phyloP scores from a whole-genome alignment of 371 early-diverging fungal genomes.

The Syncephalastrum racemosum region DNA sequence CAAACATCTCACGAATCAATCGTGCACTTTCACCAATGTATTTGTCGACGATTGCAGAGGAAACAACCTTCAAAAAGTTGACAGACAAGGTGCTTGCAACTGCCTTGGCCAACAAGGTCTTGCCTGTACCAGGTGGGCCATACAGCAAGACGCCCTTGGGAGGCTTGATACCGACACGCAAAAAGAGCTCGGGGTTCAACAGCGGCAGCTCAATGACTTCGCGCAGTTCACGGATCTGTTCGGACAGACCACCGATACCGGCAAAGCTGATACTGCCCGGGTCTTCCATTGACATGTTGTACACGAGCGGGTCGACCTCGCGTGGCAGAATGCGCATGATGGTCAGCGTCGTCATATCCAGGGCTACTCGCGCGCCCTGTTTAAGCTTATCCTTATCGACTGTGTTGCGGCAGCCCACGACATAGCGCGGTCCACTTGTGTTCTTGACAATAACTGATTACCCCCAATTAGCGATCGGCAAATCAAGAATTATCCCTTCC shows the following conservation, averaged over 20 bases:
- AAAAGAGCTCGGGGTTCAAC: slow-evolving; percentile 98
- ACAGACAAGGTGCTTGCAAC: slow-evolving; percentile 97
- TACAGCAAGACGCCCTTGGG: slow-evolving; percentile 99
- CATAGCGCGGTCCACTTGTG: slow-evolving; percentile 98
- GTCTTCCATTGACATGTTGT: slow-evolving; percentile 99
- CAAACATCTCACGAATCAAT: slow-evolving; percentile 99
- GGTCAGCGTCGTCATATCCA: slow-evolving; percentile 99
- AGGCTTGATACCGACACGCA: slow-evolving; percentile 98
- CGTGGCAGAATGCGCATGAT: slow-evolving; percentile 98
- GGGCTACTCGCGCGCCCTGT: slow-evolving; percentile 95
- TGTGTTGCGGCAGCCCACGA: slow-evolving; percentile 97
- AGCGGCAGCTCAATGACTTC: slow-evolving; percentile 99
- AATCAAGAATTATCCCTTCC: background rate
- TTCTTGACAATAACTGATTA: slow-evolving; percentile 96
- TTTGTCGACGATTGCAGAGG: slow-evolving; percentile 99
- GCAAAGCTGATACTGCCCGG: slow-evolving; percentile 96
- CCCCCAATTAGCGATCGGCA: background rate
- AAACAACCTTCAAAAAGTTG: slow-evolving; percentile 97
- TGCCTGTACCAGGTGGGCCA: slow-evolving; percentile 98
- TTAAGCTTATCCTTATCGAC: slow-evolving; percentile 93
- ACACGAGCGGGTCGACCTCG: slow-evolving; percentile 99
- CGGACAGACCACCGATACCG: slow-evolving; percentile 96
- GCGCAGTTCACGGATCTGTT: slow-evolving; percentile 98
- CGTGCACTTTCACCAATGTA: slow-evolving; percentile 99
- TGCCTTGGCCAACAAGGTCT: slow-evolving; percentile 92